phyloP scores from a whole-genome alignment of 805 yeast genomes.

The Starmerella cellae region DNA sequence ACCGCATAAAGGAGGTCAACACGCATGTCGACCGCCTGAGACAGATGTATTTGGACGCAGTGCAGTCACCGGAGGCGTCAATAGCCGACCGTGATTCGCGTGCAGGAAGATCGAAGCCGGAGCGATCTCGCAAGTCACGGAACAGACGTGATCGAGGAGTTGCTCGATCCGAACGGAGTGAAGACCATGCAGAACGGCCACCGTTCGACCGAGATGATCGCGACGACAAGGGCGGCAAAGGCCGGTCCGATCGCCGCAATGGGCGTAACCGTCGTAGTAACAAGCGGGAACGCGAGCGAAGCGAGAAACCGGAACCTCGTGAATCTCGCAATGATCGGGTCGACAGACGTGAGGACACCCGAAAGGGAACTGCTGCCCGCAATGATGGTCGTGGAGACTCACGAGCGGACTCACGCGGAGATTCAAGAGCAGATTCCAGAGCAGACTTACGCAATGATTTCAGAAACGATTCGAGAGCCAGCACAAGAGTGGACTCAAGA shows the following conservation, averaged over 20 bases:
- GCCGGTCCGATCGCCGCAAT: neutral
- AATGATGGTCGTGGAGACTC: neutral
- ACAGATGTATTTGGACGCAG: neutral
- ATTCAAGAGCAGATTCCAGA: neutral
- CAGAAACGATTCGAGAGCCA: constrained; percentile 1
- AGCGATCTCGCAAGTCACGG: neutral
- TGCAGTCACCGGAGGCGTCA: neutral
- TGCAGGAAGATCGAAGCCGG: neutral
- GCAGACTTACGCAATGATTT: neutral
- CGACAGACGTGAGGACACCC: constrained; percentile 3
- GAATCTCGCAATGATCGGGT: neutral
- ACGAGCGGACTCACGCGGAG: constrained; percentile 1
- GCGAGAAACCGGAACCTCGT: neutral
- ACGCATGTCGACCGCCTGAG: neutral
- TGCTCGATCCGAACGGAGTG: too few relatives aligned
- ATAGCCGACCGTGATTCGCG: neutral
- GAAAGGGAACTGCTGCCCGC: neutral
- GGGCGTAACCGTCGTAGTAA: neutral
- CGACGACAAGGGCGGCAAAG: neutral
- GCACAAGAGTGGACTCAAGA: constrained; percentile 1
- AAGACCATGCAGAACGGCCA: neutral
- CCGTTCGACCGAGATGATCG: neutral
- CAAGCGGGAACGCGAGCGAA: neutral
- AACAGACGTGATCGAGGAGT: neutral
- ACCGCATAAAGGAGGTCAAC: neutral